phyloP scores from a whole-genome alignment of 768 basidiomycete genomes.

The Trametes cubensis region DNA sequence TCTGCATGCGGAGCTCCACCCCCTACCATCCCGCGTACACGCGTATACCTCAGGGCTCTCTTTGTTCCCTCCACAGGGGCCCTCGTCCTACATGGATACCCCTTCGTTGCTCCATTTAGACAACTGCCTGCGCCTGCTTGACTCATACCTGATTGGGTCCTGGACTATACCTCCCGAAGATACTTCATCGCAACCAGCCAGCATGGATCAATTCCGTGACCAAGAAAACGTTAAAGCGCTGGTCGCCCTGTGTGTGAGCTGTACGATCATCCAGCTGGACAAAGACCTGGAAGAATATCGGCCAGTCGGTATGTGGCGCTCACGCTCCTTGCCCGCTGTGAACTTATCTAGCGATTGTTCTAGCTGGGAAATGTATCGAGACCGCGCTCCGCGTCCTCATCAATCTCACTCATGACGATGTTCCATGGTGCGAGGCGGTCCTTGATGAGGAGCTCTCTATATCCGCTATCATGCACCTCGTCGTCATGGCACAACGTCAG shows the following conservation, averaged over 20 bases:
- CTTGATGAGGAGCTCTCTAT: slow-evolving; percentile 50
- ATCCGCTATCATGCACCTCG: slow-evolving; percentile 49
- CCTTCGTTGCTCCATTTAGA: slow-evolving; percentile 52
- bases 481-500: slow-evolving; percentile 43
- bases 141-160: slow-evolving; percentile 61
- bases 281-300: slow-evolving; percentile 20
- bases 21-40: slow-evolving; percentile 42
- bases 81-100: slow-evolving; percentile 24
- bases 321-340: neutral
- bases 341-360: neutral
- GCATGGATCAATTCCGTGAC: slow-evolving; percentile 43
- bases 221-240: slow-evolving; percentile 52
- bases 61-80: slow-evolving; percentile 36
- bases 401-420: slow-evolving; percentile 66
- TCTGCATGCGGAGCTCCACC: slow-evolving; percentile 42
- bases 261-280: slow-evolving; percentile 43
- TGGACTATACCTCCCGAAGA: slow-evolving; percentile 44
- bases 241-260: slow-evolving; percentile 52
- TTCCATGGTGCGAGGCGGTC: slow-evolving; percentile 57
- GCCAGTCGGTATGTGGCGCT: slow-evolving; percentile 9
- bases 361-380: slow-evolving; percentile 55
- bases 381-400: slow-evolving; percentile 67
- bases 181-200: slow-evolving; percentile 1
- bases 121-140: slow-evolving; percentile 61
- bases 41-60: slow-evolving; percentile 46